Evolutionary conservation across 305 asterid species (phyloP).

Genomic region (Fraxinus velutina): DNA sequence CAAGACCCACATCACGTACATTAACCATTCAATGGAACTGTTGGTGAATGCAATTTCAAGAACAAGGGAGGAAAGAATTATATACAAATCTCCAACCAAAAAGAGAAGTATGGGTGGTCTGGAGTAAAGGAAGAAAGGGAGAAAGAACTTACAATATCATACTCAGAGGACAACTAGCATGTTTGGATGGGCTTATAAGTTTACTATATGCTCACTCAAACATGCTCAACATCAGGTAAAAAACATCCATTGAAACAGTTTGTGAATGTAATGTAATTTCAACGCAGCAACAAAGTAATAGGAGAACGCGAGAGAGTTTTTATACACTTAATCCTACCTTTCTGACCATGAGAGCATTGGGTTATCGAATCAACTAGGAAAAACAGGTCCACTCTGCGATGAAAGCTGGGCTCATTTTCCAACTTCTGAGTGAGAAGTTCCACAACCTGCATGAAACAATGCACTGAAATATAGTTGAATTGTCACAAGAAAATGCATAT

Average conservation of each 20-base stretch:
- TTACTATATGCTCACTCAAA: not conserved
- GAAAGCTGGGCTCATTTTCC: constrained; percentile 69
- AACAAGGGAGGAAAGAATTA: not conserved
- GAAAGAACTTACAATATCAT: not conserved
- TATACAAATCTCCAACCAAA: not conserved
- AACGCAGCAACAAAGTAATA: not conserved
- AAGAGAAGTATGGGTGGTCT: not conserved
- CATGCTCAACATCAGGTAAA: not conserved
- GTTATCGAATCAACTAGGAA: constrained; percentile 92
- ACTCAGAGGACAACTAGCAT: constrained; percentile 11
- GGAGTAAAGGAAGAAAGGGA: not conserved
- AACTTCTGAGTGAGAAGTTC: constrained; percentile 80
- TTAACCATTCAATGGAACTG: not conserved
- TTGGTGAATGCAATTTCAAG: not conserved
- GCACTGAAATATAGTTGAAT: constrained; percentile 15
- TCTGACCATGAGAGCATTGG: constrained; percentile 90
- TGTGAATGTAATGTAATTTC: not conserved
- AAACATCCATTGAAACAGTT: not conserved
- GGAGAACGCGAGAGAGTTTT: not conserved
- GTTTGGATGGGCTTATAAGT: not conserved
- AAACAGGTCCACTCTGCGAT: constrained; percentile 82
- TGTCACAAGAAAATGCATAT: constrained; percentile 18
- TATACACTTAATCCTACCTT: constrained; percentile 44
- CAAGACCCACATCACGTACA: not conserved
- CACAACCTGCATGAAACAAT: constrained; percentile 59